Base-by-base conservation (phyloP, 768 basidiomycete genomes). In the Coprinellus aureogranulatus region DNA sequence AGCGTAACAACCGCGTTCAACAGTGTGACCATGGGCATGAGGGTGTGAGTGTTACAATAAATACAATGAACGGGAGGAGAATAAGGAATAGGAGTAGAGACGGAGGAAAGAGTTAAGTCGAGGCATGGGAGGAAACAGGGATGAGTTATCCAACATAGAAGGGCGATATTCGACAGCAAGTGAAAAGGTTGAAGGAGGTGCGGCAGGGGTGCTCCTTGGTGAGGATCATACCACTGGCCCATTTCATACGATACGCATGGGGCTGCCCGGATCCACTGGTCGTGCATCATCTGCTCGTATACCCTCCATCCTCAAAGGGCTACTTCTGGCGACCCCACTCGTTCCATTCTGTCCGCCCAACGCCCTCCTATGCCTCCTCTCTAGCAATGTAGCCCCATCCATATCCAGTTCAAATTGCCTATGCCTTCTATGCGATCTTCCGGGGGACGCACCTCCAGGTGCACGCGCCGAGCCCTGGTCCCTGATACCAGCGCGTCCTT, bases 361-460 rank as follows among this genome's bases (percentile, higher is more conserved):
- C 54, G 64, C 58, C 55, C 59, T 66, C 44, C 63, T 78, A 62
- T 85, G 85, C 58, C 90, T 74, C 62, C 89, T 74, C 12, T 90
- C 93, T 5, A 98, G 78, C 1, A 98, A 72, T 2, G 96, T 98
- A 23, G 97, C 92, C 57, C 81, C 86, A 63, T 90, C 84, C 53
- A 99, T 73, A 67, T 94, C 89, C 56, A 99, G 81, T 68, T 98
- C 92, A 66, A 99, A 99, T 34, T 53, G 51, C 12, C 34, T 34
- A 14, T 50, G 50, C 31, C 30, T 9, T 68, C 77, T 50, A 63
- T 63, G 27, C 53, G 59, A 39, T 46, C 55, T 34, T 30, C 46
- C 57, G 47, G 37, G 46, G 53, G n/a, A 42, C 37, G 31, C 41
- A 18, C 27, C 44, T 30, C 56, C 37, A 14, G 31, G 54, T 20